These are phyloP conservation scores for Calonectria honghensis DNA, from an alignment of 2,329 filamentous ascomycete genomes.

Conservation along the genomic window DNA sequence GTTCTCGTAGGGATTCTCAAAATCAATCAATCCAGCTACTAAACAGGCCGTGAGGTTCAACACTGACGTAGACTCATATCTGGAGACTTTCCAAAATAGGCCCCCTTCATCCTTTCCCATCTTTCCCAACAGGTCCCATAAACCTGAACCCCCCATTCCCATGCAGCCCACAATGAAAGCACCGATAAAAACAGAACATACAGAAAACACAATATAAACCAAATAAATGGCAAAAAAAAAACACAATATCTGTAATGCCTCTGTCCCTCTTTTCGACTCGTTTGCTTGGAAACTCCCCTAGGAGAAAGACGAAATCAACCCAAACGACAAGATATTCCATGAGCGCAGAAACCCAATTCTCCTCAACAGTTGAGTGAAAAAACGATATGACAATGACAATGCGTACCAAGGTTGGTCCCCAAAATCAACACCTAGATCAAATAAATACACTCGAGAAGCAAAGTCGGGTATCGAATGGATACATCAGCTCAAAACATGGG, in stretches of 20 bases:
- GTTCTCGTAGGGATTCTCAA: slow-evolving; percentile 16
- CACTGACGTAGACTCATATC: slow-evolving; percentile 14
- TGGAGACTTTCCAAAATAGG: slow-evolving; percentile 20
- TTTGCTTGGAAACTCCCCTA: slow-evolving; percentile 18
- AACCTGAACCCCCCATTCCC: slow-evolving; percentile 8
- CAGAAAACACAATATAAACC: neutral
- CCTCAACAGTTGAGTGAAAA: neutral
- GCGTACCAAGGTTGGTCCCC: slow-evolving; percentile 29
- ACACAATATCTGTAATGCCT: slow-evolving; percentile 11
- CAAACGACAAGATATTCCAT: slow-evolving; percentile 17
- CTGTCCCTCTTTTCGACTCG: slow-evolving; percentile 4
- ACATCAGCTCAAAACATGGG: slow-evolving; percentile 2
- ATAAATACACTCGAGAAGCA: slow-evolving; percentile 37
- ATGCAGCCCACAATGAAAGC: slow-evolving; percentile 15
- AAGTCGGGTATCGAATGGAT: slow-evolving; percentile 17
- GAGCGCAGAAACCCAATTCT: neutral
- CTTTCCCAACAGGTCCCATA: slow-evolving; percentile 9
- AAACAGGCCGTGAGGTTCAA: slow-evolving; percentile 16
- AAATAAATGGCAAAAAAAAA: neutral
- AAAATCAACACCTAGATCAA: slow-evolving; percentile 32
- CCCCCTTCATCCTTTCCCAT: slow-evolving; percentile 10
- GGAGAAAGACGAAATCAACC: slow-evolving; percentile 9
- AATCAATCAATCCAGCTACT: slow-evolving; percentile 15
- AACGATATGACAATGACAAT: slow-evolving; percentile 21
- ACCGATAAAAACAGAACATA: slow-evolving; percentile 5